Percentiles rank a stretch among this genome's conserved stretches.
Conservation (phyloP, 2,329 filamentous ascomycete genomes). For the Venturia aucupariae region DNA sequence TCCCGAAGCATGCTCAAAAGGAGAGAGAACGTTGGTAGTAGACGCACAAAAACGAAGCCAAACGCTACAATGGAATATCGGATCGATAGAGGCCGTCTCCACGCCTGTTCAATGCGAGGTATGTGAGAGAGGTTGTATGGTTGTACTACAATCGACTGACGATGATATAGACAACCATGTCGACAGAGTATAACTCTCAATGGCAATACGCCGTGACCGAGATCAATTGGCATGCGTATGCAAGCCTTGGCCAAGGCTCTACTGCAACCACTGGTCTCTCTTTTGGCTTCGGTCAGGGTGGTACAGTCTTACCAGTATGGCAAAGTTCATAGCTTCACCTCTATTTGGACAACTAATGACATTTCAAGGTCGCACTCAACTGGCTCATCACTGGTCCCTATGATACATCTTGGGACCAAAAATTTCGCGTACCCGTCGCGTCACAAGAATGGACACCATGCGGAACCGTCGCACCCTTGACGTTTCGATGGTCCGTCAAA, state of each 20-base stretch:
- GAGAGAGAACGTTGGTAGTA: neutral
- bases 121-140: neutral
- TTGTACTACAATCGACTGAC: neutral
- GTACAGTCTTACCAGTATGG: neutral
- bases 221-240: constrained; percentile 3
- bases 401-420: neutral
- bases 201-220: constrained; percentile 7
- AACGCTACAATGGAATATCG: constrained; percentile 6
- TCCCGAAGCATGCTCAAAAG: neutral
- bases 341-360: neutral
- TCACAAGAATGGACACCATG: neutral
- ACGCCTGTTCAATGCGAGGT: neutral
- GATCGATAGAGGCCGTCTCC: neutral
- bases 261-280: neutral
- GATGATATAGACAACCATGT: neutral
- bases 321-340: neutral
- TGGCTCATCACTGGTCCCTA: neutral
- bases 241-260: neutral
- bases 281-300: neutral
- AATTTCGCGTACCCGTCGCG: neutral
- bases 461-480: neutral
- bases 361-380: neutral
- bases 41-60: neutral
- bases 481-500: neutral
- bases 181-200: neutral